Base-by-base conservation (phyloP, 352 stramenopile genomes). In the Globisporangium apiculatum region DNA sequence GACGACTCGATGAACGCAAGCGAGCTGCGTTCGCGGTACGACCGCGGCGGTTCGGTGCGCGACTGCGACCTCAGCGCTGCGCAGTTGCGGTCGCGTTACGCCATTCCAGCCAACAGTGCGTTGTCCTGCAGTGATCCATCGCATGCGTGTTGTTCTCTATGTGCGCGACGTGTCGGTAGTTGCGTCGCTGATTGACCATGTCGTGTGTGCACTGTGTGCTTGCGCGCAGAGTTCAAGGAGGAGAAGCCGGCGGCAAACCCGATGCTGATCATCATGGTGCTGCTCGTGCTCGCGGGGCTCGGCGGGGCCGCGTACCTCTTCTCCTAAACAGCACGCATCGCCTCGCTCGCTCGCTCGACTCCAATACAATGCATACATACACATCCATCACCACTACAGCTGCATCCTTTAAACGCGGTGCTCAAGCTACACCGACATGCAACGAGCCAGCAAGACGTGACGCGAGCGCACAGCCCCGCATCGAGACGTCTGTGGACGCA, bases 31-130 rank as follows among this genome's bases (percentile, higher is more conserved):
- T 75, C 74, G 57, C 78, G 83, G 43, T 93, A 93, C 63, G 77
- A 86, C 56, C 80, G 83, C 41, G 80, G 79, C 46, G 83, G 83
- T 17, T 83, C 67, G 1, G 80, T 93, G 40, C 80, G 76, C 17
- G 83, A 93, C 62, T 83, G 66, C 47, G 81, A 93, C 63, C 70
- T 93, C 47, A 93, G 79, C 48, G 83, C 83, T 0, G 83, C 80
- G 8, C 83, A 93, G 56, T 62, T 93, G 18, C 80, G 80, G 8
- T 85, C 83, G 24, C 75, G 83, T 68, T 91, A 93, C 64, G 80
- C 83, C 40, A 93, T 93, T 59, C 68, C 82, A 15, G 69, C 68
- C 50, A 93, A 93, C 72, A 93, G 83, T 93, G 78, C 58, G 79
- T 74, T 15, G 36, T 7, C 11, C 6, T 36, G 37, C 51, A 35